These are phyloP conservation scores for Cytospora paraplurivora DNA, from an alignment of 2,329 filamentous ascomycete species.

Conservation along the genomic window DNA sequence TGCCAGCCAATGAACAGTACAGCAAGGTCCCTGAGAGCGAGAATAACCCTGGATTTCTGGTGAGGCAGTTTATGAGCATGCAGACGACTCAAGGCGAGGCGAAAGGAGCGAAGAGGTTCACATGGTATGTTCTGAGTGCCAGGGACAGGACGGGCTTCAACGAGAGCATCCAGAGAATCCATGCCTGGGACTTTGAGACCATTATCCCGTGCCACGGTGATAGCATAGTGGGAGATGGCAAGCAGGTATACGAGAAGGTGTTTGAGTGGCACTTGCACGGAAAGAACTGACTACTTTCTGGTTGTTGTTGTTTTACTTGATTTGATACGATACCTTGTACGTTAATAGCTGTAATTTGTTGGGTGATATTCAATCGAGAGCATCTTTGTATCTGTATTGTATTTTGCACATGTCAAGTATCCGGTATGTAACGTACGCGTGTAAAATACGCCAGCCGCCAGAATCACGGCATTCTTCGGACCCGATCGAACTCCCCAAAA, in stretches of 20 bases:
- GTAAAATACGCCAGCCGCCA: conserved; percentile 14
- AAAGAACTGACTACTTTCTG: conserved; percentile 29
- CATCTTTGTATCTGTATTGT: no score
- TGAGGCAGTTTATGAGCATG: conserved; percentile 52
- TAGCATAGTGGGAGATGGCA: conserved; percentile 73
- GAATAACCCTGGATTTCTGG: conserved; percentile 42
- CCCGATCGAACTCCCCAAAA: conserved; percentile 8
- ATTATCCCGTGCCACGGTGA: conserved; percentile 95
- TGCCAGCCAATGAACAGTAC: conserved; percentile 87
- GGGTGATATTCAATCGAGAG: neutral
- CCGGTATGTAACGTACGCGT: neutral
- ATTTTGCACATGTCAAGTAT: no score
- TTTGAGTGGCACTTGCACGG: conserved; percentile 78
- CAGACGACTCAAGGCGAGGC: conserved; percentile 65
- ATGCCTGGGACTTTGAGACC: conserved; percentile 79
- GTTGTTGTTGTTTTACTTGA: neutral
- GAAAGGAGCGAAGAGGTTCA: conserved; percentile 76
- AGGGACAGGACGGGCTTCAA: conserved; percentile 70
- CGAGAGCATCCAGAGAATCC: conserved; percentile 68
- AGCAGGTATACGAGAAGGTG: conserved; percentile 74
- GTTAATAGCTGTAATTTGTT: conserved; percentile 10
- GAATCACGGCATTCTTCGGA: neutral
- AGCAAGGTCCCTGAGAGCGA: conserved; percentile 55
- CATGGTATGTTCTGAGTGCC: conserved; percentile 71
- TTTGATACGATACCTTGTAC: neutral